Percentiles rank a stretch among this genome's conserved stretches.
Conservation (phyloP, 2,329 filamentous ascomycete genomes). For the Cladophialophora immunda region DNA sequence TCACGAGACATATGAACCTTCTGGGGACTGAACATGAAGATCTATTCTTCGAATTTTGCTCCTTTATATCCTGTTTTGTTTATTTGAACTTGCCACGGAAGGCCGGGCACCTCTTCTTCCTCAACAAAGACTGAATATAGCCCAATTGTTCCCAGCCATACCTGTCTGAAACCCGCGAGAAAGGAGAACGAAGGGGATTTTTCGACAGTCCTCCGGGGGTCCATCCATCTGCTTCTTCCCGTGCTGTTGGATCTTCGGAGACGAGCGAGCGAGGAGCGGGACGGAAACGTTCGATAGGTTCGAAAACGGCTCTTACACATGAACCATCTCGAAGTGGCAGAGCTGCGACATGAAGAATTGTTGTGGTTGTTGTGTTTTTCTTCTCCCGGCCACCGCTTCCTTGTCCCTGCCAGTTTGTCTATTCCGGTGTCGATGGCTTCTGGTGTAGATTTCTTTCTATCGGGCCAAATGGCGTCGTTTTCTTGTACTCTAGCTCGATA, state of each 20-base stretch:
- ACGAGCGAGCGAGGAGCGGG: neutral
- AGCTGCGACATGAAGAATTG: too few relatives aligned
- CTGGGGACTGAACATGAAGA: neutral
- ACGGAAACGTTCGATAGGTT: neutral
- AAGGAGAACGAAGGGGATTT: too few relatives aligned
- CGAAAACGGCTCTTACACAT: too few relatives aligned
- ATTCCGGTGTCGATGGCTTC: neutral
- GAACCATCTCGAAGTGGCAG: too few relatives aligned
- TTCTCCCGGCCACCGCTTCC: too few relatives aligned
- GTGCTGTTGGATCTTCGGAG: neutral
- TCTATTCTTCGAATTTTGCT: neutral
- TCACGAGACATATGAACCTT: neutral
- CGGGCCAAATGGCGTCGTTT: neutral
- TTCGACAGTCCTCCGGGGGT: too few relatives aligned
- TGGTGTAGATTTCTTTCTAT: neutral
- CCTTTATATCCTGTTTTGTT: neutral
- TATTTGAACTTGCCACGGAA: too few relatives aligned
- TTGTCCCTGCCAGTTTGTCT: neutral
- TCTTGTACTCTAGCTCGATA: neutral
- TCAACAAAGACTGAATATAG: too few relatives aligned
- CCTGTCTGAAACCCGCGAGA: too few relatives aligned
- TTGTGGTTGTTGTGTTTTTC: neutral
- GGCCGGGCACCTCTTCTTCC: too few relatives aligned
- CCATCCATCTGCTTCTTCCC: too few relatives aligned
- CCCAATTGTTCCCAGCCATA: too few relatives aligned